Evolutionary conservation across 768 basidiomycete genomes (phyloP).

Genomic region (Cubamyces sp.): DNA sequence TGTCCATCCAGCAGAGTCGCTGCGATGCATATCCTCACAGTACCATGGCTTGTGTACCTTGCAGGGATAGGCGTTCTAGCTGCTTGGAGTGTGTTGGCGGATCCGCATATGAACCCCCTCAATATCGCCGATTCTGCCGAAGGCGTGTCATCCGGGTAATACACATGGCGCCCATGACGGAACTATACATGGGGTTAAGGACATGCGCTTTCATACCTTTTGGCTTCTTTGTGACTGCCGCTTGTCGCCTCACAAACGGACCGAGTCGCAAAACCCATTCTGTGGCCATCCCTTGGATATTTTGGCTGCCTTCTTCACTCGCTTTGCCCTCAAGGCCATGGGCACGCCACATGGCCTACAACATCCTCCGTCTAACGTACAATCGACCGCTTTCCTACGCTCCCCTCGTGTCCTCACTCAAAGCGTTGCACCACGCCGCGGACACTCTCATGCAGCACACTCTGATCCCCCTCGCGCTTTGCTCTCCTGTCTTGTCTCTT

Average conservation of each 20-base stretch:
- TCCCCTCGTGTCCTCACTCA: not conserved
- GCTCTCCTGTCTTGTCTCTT: not conserved
- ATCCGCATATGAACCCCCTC: no score
- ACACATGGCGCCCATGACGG: no score
- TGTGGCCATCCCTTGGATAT: no score
- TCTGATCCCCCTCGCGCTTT: not conserved
- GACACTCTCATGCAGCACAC: not conserved
- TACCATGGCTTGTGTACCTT: no score
- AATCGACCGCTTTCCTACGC: slow-evolving; percentile 1
- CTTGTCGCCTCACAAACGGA: not conserved
- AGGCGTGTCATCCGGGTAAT: no score
- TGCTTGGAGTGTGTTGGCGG: no score
- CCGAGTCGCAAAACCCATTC: not conserved
- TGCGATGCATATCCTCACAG: no score
- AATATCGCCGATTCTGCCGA: no score
- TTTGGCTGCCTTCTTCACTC: not conserved
- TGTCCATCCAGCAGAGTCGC: not conserved
- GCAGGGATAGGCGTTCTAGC: no score
- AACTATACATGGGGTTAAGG: not conserved
- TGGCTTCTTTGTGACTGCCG: not conserved
- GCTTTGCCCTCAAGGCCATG: slow-evolving; percentile 6
- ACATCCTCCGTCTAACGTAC: slow-evolving; percentile 2
- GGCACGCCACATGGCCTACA: not conserved
- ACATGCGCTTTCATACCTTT: not conserved
- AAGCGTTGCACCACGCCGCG: not conserved